Conservation (phyloP, 495 filamentous ascomycete species). For the Neurospora sublineolata region DNA sequence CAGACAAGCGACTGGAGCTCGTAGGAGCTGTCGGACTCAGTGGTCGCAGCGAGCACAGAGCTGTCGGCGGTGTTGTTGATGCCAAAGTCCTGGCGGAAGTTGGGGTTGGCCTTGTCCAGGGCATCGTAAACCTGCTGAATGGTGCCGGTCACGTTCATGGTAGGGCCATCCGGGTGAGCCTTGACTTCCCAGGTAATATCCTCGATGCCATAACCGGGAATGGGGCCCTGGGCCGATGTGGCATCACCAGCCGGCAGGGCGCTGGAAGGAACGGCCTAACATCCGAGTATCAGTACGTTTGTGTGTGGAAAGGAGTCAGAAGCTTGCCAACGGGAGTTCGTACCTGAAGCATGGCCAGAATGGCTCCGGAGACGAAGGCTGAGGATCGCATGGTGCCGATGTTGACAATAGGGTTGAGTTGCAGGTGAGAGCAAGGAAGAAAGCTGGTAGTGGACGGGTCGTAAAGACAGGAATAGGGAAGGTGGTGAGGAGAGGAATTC, state of each 20-base stretch:
- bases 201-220: slow-evolving; percentile 4
- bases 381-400: background rate
- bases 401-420: background rate
- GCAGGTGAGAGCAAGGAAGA: background rate
- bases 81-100: slow-evolving; percentile 15
- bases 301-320: background rate
- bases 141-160: slow-evolving; percentile 7
- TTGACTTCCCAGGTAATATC: slow-evolving; percentile 7
- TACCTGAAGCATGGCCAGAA: background rate
- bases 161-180: slow-evolving; percentile 1
- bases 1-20: background rate
- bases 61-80: background rate
- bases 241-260: background rate
- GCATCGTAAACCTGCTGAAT: slow-evolving; percentile 7
- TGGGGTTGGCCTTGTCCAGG: slow-evolving; percentile 6
- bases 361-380: background rate
- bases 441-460: background rate
- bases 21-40: background rate
- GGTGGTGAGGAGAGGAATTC: background rate
- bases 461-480: background rate
- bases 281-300: background rate
- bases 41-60: background rate
- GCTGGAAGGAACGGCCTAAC: background rate
- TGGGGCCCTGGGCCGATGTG: background rate
- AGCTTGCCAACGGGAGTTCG: background rate